Evolutionary conservation across 441 rosid species (phyloP).

Genomic region (Melastoma candidum): DNA sequence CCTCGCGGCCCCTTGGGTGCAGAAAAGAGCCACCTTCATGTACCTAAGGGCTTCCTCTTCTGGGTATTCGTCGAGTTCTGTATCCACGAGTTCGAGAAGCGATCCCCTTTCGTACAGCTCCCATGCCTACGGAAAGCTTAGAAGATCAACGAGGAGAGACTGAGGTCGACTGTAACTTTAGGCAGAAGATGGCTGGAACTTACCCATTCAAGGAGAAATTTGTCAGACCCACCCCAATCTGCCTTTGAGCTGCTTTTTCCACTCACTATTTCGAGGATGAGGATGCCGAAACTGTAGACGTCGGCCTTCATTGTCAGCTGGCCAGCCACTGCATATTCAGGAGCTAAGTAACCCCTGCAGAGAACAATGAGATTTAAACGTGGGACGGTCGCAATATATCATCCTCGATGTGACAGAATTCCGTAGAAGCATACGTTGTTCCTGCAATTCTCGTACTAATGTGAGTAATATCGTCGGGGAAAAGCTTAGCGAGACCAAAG

Average conservation of each 20-base stretch:
- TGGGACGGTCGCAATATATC: background rate
- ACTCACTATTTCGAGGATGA: slow-evolving; percentile 47
- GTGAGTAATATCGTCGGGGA: slow-evolving; percentile 84
- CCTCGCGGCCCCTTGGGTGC: slow-evolving; percentile 48
- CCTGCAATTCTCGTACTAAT: slow-evolving; percentile 87
- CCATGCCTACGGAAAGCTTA: slow-evolving; percentile 41
- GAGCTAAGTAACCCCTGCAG: slow-evolving; percentile 75
- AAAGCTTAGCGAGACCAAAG: slow-evolving; percentile 90
- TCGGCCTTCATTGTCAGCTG: slow-evolving; percentile 63
- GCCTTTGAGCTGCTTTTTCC: slow-evolving; percentile 41
- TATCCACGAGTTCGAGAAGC: slow-evolving; percentile 45
- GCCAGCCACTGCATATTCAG: slow-evolving; percentile 62
- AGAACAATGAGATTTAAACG: slow-evolving; percentile 3
- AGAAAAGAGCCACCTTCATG: slow-evolving; percentile 61
- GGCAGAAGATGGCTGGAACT: background rate
- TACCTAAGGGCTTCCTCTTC: slow-evolving; percentile 37
- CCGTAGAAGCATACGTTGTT: slow-evolving; percentile 40
- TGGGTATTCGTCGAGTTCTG: slow-evolving; percentile 37
- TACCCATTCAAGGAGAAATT: slow-evolving; percentile 46
- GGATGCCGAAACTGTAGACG: slow-evolving; percentile 56
- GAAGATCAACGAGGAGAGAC: background rate
- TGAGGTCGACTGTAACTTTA: too few species aligned
- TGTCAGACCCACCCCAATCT: slow-evolving; percentile 31
- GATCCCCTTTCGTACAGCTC: slow-evolving; percentile 39
- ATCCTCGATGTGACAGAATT: background rate